Conservation (phyloP, 225 moss, liverwort and hornwort species). For the Climacium dendroides region DNA sequence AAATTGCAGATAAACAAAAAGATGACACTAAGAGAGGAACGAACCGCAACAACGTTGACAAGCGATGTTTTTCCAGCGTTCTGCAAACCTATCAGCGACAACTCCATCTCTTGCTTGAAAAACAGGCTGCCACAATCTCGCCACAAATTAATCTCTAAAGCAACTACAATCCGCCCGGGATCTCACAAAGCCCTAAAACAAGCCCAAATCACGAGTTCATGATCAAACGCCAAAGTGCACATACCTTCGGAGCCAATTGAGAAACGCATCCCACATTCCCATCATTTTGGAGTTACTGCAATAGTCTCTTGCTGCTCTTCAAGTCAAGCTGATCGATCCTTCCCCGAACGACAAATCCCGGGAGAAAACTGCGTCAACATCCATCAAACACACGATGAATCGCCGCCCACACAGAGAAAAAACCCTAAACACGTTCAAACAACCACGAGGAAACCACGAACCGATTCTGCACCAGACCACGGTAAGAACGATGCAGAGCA, state of each 20-base stretch:
- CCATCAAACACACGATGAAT: not conserved
- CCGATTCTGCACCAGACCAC: not conserved
- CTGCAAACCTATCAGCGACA: slow-evolving; percentile 89
- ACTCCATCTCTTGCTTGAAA: slow-evolving; percentile 99
- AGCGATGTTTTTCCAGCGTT: slow-evolving; percentile 97
- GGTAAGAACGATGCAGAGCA: not conserved
- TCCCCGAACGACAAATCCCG: not conserved
- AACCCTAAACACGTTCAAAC: slow-evolving; percentile 8
- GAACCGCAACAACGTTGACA: slow-evolving; percentile 95
- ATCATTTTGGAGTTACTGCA: slow-evolving; percentile 13
- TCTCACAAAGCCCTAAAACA: not conserved
- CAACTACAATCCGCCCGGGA: not conserved
- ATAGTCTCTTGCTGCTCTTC: not conserved
- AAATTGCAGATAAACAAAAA: not conserved
- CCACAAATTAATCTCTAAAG: not conserved
- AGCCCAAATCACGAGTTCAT: not conserved
- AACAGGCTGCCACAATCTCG: slow-evolving; percentile 52
- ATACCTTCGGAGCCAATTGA: slow-evolving; percentile 98
- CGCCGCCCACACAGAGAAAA: not conserved
- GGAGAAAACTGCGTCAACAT: not conserved
- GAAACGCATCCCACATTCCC: slow-evolving; percentile 86
- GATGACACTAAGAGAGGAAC: not conserved
- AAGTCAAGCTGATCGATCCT: not conserved
- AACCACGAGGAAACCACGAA: not conserved
- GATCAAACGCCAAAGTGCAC: not conserved